phyloP scores from a whole-genome alignment of 305 asterid genomes.

The Rubia balearica region DNA sequence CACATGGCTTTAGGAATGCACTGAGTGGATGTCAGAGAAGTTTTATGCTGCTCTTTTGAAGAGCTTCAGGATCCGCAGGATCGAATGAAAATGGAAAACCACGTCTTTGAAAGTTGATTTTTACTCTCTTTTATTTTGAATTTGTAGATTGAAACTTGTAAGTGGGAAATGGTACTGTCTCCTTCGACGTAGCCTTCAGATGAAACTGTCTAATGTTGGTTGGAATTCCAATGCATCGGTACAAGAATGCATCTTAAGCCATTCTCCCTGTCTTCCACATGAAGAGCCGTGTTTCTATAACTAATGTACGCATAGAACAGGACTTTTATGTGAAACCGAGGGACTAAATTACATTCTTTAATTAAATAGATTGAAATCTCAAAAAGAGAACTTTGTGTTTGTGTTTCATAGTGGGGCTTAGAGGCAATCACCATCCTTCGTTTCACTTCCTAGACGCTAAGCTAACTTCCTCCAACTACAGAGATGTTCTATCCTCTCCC shows the following conservation, averaged over 20 bases:
- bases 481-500: not conserved
- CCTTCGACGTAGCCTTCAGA: not conserved
- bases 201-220: not conserved
- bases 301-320: too few relatives aligned
- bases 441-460: not conserved
- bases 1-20: not conserved
- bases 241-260: not conserved
- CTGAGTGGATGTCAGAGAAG: not conserved
- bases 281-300: not conserved
- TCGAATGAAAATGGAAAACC: not conserved
- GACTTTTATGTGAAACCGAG: too few relatives aligned
- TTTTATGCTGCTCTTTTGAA: not conserved
- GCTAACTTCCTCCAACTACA: not conserved
- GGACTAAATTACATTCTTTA: not conserved
- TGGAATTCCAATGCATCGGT: not conserved
- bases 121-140: not conserved
- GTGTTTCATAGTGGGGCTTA: not conserved
- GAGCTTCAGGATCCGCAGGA: not conserved
- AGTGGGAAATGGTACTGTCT: not conserved
- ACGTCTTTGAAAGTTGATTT: not conserved
- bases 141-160: not conserved
- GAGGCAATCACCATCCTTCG: not conserved
- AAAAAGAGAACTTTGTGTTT: too few relatives aligned
- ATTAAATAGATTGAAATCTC: not conserved
- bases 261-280: not conserved